phyloP scores from a whole-genome alignment of 2,329 filamentous ascomycete species.

The Colletotrichum chlorophyti region DNA sequence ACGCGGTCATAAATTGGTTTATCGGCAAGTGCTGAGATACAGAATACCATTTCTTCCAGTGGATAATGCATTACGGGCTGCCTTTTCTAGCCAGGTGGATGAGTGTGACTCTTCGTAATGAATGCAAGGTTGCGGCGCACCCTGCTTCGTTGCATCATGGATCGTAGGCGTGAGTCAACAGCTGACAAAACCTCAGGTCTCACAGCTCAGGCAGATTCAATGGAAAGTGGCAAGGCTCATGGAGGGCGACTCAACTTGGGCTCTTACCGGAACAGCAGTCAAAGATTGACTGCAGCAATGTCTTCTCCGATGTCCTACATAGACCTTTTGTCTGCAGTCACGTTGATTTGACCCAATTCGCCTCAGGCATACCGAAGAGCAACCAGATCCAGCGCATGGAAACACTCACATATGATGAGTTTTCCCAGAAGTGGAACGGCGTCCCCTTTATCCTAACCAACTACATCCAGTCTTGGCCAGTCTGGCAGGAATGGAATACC shows the following conservation, averaged over 20 bases:
- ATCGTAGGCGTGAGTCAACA: background rate
- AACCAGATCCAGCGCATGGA: conserved; percentile 78
- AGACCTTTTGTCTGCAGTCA: conserved; percentile 90
- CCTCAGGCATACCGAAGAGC: conserved; percentile 70
- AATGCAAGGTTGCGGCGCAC: background rate
- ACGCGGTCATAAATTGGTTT: no score
- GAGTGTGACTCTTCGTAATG: background rate
- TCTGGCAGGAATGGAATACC: conserved; percentile 76
- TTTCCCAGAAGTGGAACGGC: conserved; percentile 76
- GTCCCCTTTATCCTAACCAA: conserved; percentile 86
- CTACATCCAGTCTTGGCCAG: conserved; percentile 83
- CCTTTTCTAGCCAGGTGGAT: no score
- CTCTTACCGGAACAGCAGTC: conserved; percentile 58
- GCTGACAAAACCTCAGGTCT: conserved; percentile 22
- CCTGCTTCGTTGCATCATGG: background rate
- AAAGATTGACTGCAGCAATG: conserved; percentile 73
- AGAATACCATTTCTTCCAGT: no score
- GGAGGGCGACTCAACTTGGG: conserved; percentile 79
- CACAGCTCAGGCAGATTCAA: conserved; percentile 33
- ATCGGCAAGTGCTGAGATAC: background rate
- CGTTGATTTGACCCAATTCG: conserved; percentile 71
- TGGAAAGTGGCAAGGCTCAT: conserved; percentile 77
- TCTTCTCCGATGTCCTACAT: conserved; percentile 91
- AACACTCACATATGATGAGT: conserved; percentile 75
- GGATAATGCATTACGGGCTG: no score